Evolutionary conservation across 1,139 yeast species (phyloP).

Genomic region (Saccharomyces hybrid): DNA sequence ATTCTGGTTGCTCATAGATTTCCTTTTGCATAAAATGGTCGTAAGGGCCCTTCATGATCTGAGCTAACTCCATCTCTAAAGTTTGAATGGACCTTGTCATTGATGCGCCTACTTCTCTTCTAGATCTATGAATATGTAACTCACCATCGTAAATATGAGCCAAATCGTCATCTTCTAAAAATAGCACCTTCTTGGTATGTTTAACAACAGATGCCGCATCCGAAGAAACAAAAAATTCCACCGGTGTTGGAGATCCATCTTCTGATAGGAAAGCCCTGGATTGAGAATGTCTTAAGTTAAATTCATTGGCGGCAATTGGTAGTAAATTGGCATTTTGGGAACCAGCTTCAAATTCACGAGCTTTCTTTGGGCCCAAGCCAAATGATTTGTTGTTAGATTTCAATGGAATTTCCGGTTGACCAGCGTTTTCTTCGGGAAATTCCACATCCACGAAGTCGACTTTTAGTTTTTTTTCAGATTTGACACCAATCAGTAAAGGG

Average conservation of each 20-base stretch:
- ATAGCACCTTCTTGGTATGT: conserved; percentile 94
- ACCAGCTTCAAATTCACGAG: conserved; percentile 28
- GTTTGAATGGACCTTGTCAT: conserved; percentile 95
- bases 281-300: conserved; percentile 71
- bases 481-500: conserved; percentile 93
- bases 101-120: conserved; percentile 83
- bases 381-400: conserved; percentile 10
- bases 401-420: conserved; percentile 33
- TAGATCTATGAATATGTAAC: conserved; percentile 94
- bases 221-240: conserved; percentile 91
- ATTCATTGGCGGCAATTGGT: conserved; percentile 43
- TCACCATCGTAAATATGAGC: conserved; percentile 98
- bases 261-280: conserved; percentile 88
- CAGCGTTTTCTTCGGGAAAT: conserved; percentile 57
- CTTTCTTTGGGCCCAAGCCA: conserved; percentile 7
- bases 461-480: conserved; percentile 88
- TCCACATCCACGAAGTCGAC: conserved; percentile 98
- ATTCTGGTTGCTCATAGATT: conserved; percentile 97
- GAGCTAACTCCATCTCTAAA: conserved; percentile 91
- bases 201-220: conserved; percentile 98
- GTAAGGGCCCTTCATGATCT: conserved; percentile 96
- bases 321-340: conserved; percentile 30
- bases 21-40: conserved; percentile 98
- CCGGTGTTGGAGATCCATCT: conserved; percentile 88
- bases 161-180: conserved; percentile 95